Percentiles rank a stretch among this genome's conserved stretches.
Conservation (phyloP, 176 grass and related monocot genomes). For the Oryza longistaminata region DNA sequence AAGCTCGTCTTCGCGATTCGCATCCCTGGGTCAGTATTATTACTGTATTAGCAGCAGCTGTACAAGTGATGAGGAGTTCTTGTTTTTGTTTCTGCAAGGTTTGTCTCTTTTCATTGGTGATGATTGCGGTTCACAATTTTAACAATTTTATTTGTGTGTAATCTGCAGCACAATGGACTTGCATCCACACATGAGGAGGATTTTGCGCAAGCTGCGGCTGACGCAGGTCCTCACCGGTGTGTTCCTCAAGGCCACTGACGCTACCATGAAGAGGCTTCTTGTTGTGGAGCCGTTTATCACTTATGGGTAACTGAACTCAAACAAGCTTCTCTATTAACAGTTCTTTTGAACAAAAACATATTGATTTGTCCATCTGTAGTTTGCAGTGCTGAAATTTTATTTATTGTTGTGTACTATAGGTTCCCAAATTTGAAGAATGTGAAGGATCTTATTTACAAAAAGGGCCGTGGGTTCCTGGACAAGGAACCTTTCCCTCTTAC, state of each 20-base stretch:
- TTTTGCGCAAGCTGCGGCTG: constrained; percentile 63
- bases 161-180: constrained; percentile 60
- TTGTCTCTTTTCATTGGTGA: not conserved
- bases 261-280: constrained; percentile 71
- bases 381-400: not conserved
- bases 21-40: constrained; percentile 64
- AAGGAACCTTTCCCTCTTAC: constrained; percentile 86
- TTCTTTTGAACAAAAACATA: not conserved
- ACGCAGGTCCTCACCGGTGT: constrained; percentile 66
- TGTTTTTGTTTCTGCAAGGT: no score
- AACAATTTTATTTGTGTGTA: not conserved
- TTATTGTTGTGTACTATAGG: constrained; percentile 29
- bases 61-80: not conserved
- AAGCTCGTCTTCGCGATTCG: constrained; percentile 81
- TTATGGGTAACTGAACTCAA: constrained; percentile 66
- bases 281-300: constrained; percentile 74
- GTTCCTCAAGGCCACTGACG: constrained; percentile 75
- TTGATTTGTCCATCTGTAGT: not conserved
- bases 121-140: not conserved
- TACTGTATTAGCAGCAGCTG: not conserved
- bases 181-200: constrained; percentile 70
- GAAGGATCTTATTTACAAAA: constrained; percentile 90
- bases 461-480: constrained; percentile 61
- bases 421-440: constrained; percentile 88
- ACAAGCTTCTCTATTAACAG: not conserved